Evolutionary conservation across 768 basidiomycete species (phyloP), one percentile per base, ranked within the genome.

Genomic region (Paxillus ammoniavirescens): DNA sequence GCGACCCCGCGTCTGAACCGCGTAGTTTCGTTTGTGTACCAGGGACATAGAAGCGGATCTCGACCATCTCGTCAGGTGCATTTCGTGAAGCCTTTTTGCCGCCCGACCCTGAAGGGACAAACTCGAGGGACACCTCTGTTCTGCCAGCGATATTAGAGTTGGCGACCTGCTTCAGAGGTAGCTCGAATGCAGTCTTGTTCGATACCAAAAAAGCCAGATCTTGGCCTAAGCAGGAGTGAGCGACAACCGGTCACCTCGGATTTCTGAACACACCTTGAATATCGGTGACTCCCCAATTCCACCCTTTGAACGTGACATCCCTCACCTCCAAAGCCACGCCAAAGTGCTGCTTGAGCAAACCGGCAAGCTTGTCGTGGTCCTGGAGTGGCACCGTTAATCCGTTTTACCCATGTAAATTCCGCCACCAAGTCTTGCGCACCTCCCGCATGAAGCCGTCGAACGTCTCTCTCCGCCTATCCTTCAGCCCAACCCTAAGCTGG

Each of bases 91-190:
- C 56, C 61, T 79, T 76, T 64, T 78, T 82, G 17, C 73, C 68
- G 2, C 69, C 65, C 2, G 72, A 61, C 0, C 80, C 75, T 18
- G 79, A 73, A 47, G 77, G 72, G 28, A 82, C 75, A 66, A 98
- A 97, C 67, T 99, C 97, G n/a, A 99, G 83, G 0, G 97, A 93
- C n/a, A 99, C 97, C 69, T 99, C 97, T 9, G 93, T 95, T 56
- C 92, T 91, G 18, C 93, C 93, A 12, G 93, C 93, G 62, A 98
- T 98, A 73, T 98, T 98, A 43, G 97, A 97, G 71, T 99, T 99
- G 61, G 91, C 89, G 44, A 98, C 93, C 57, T 86, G 75, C 33
- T 79, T 74, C 33, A 98, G 77, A 5, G 97, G 94, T 7, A 99
- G 77, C 61, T 95, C 93, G 65, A 99, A 98, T 0, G 91, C 79